A percentile compares a stretch with the other conserved stretches of the same genome.
Evolutionary conservation across 2,329 filamentous ascomycete species (phyloP).

Genomic region (Lachnellula arida): DNA sequence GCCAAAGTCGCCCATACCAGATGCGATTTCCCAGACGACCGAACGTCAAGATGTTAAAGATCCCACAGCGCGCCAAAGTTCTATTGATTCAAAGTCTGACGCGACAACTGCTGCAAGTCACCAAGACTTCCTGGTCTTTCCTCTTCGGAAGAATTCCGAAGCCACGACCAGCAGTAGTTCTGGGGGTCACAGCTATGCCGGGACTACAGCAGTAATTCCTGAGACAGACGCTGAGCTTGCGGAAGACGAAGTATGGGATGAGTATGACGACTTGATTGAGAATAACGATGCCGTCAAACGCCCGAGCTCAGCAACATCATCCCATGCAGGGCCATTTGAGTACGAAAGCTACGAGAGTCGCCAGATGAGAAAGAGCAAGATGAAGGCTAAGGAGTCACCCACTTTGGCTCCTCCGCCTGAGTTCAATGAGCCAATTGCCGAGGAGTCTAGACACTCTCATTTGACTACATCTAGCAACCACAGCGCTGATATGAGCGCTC

Average conservation of each 20-base stretch:
- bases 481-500: constrained; percentile 51
- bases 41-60: background rate
- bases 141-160: constrained; percentile 67
- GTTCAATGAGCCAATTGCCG: constrained; percentile 9
- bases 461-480: constrained; percentile 46
- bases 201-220: constrained; percentile 63
- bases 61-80: constrained; percentile 14
- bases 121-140: constrained; percentile 69
- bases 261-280: constrained; percentile 85
- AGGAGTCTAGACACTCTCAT: constrained; percentile 14
- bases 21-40: constrained; percentile 5
- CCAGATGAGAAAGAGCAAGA: constrained; percentile 19
- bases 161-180: constrained; percentile 58
- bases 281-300: constrained; percentile 47
- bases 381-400: constrained; percentile 22
- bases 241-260: constrained; percentile 91
- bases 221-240: constrained; percentile 61
- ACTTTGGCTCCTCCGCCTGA: constrained; percentile 17
- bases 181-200: constrained; percentile 50
- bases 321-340: constrained; percentile 52
- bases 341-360: constrained; percentile 44
- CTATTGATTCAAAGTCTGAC: constrained; percentile 19
- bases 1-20: constrained; percentile 22
- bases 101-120: constrained; percentile 18
- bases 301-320: constrained; percentile 51